Evolutionary conservation across 352 stramenopile genomes (phyloP).

Genomic region (Phytophthora litchii): DNA sequence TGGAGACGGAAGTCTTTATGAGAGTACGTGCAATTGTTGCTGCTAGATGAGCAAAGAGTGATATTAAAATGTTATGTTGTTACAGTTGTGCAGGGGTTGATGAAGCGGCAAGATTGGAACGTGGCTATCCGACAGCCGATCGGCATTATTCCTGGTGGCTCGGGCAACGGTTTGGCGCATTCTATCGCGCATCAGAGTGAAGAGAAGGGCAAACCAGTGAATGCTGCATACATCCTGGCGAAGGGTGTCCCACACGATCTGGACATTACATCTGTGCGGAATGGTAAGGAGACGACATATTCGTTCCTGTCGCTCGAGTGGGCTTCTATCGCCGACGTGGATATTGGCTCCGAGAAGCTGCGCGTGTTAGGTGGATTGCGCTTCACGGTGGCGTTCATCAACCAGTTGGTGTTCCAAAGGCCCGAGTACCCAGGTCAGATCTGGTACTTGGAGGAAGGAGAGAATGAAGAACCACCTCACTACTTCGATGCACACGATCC

Average conservation of each 20-base stretch:
- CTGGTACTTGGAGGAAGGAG: conserved; percentile 63
- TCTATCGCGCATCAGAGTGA: conserved; percentile 62
- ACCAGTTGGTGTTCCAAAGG: conserved; percentile 60
- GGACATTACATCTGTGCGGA: conserved; percentile 69
- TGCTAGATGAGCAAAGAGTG: not conserved
- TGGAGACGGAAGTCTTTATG: conserved; percentile 72
- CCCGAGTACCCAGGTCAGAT: conserved; percentile 65
- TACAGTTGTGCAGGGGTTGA: conserved; percentile 75
- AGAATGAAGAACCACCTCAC: conserved; percentile 20
- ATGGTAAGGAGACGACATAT: conserved; percentile 64
- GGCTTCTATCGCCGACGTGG: conserved; percentile 84
- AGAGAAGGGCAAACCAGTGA: conserved; percentile 51
- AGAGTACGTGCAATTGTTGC: conserved; percentile 41
- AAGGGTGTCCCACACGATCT: conserved; percentile 71
- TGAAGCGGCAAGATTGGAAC: conserved; percentile 76
- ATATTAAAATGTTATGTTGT: conserved; percentile 6
- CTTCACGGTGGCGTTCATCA: conserved; percentile 66
- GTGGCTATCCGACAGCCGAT: conserved; percentile 68
- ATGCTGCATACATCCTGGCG: conserved; percentile 66
- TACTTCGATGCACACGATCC: conserved; percentile 52
- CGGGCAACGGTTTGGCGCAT: conserved; percentile 71
- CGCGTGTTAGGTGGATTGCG: conserved; percentile 64
- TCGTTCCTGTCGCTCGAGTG: conserved; percentile 86
- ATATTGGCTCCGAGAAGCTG: conserved; percentile 78
- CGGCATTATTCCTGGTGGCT: conserved; percentile 62